Base-by-base conservation (phyloP, 108 stramenopile genomes). In the Discostella stelligeroides region DNA sequence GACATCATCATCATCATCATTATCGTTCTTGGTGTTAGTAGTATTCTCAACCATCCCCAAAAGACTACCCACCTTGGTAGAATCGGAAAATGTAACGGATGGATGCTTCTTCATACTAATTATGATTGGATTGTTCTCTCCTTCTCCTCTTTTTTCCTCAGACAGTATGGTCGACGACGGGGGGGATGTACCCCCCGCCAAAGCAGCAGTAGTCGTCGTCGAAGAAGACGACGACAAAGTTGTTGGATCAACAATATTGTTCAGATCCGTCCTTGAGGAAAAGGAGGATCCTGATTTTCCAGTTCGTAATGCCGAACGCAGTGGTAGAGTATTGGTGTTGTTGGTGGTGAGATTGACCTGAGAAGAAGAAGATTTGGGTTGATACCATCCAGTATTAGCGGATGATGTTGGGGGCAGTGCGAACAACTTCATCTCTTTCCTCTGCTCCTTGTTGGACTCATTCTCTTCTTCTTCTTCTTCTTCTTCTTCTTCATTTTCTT, bases 31-130 rank as follows among this genome's bases (percentile, higher is more conserved):
- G 17, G 8, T 6, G 14, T 4, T 14, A 2, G 24, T 21, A 7
- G 37, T 28, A 53, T 7, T 51, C 37, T 40, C 37, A 20, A 34
- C n/a, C 4, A 38, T 34, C 14, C 61, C 25, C 43, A 40, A 2
- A 11, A 14, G 11, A 55, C 69, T 70, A 4, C 47, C 58, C 58
- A 49, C 27, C 38, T 70, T 70, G 59, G 69, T 70, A 30, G n/a
- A 59, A 9, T 23, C 24, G n/a, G 58, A 60, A 70, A 70, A 70
- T 29, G 69, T 70, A 18, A 70, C 69, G 11, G 69, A 70, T 0
- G 69, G 24, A 60, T 49, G 59, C 69, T 70, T 70, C 39, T 49
- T 70, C 60, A 70, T 59, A 21, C 29, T 50, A 40, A 7, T 40
- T 40, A 40, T 10, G 40, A 40, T 40, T 40, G 7, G 40, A 40